phyloP scores from a whole-genome alignment of 2,329 filamentous ascomycete genomes.

The Xylariaceae sp. region DNA sequence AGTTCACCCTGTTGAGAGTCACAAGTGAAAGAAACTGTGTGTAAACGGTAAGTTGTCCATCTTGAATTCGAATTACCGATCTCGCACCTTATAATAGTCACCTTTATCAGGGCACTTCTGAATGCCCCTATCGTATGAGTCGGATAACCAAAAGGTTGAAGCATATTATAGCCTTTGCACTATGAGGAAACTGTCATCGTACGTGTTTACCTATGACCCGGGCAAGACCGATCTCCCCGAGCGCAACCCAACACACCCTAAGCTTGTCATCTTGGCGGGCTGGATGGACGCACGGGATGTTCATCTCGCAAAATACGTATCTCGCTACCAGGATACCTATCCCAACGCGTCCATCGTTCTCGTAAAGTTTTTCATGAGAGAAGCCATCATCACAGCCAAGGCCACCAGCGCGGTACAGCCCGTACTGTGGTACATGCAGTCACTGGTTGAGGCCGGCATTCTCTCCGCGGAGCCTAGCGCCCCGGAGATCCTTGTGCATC shows the following conservation, averaged over 20 bases:
- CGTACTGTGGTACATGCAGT: conserved; percentile 36
- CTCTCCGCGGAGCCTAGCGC: conserved; percentile 17
- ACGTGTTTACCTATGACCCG: conserved; percentile 27
- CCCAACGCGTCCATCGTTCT: conserved; percentile 43
- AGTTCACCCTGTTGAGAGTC: too few relatives aligned
- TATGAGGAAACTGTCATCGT: conserved; percentile 27
- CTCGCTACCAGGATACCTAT: conserved; percentile 39
- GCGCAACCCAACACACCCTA: conserved; percentile 30
- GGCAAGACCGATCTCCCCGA: conserved; percentile 8
- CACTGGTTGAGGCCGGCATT: conserved; percentile 23
- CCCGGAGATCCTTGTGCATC: conserved; percentile 40
- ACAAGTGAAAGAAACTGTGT: too few relatives aligned
- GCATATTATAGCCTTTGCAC: too few relatives aligned
- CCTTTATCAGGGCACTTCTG: background rate
- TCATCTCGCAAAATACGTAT: conserved; percentile 48
- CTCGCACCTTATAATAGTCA: background rate
- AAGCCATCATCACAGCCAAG: conserved; percentile 32
- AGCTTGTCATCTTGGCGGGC: conserved; percentile 42
- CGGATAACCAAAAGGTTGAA: too few relatives aligned
- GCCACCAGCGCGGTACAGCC: conserved; percentile 33
- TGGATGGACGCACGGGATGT: conserved; percentile 48
- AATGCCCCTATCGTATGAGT: too few relatives aligned
- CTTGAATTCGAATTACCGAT: too few relatives aligned
- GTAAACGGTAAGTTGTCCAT: too few relatives aligned
- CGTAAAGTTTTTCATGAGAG: conserved; percentile 36